Conservation (phyloP, 352 stramenopile species). For the Elongisporangium prolatum region DNA sequence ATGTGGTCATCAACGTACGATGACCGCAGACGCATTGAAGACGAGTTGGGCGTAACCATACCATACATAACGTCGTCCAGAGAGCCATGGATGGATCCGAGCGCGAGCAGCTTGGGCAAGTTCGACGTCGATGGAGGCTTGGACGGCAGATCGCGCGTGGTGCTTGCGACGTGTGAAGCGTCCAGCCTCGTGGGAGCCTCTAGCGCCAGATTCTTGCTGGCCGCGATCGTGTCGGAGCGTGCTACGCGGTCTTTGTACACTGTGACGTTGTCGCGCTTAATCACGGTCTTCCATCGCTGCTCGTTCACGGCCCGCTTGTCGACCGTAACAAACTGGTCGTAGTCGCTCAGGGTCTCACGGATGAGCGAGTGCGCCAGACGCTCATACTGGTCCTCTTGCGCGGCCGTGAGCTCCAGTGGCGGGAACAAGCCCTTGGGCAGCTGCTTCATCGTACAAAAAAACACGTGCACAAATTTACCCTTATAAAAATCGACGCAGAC, state of each 20-base stretch:
- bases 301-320: constrained; percentile 32
- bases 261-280: constrained; percentile 27
- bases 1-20: constrained; percentile 52
- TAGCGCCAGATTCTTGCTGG: background rate
- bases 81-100: constrained; percentile 31
- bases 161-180: constrained; percentile 10
- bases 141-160: constrained; percentile 5
- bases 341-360: constrained; percentile 35
- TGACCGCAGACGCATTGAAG: constrained; percentile 27
- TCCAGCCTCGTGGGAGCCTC: background rate
- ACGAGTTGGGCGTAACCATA: constrained; percentile 31
- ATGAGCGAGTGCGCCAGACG: constrained; percentile 45
- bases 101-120: constrained; percentile 27
- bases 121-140: constrained; percentile 4
- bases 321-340: constrained; percentile 36
- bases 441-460: constrained; percentile 32
- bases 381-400: constrained; percentile 38
- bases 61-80: constrained; percentile 64
- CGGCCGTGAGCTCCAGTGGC: constrained; percentile 30
- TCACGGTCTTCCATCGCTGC: constrained; percentile 35
- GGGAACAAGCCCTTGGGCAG: constrained; percentile 42
- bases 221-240: constrained; percentile 5
- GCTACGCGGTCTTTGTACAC: constrained; percentile 34
- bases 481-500: background rate
- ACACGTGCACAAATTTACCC: background rate